phyloP scores from a whole-genome alignment of 2,329 filamentous ascomycete species.

The Hymenoscyphus salicellus region DNA sequence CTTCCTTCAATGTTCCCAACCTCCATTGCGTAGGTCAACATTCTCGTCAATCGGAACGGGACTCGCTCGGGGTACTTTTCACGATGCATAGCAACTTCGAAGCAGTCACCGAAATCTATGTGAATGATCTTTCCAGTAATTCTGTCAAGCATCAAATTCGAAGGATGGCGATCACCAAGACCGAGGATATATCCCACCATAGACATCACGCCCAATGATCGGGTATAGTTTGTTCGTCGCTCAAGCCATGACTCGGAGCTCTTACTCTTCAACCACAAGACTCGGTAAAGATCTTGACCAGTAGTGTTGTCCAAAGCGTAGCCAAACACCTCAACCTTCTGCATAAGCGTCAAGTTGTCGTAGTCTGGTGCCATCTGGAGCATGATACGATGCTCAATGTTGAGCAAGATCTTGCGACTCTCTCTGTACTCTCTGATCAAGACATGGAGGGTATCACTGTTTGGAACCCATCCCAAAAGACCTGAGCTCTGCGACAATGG shows the following conservation, averaged over 20 bases:
- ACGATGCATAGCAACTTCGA: conserved; percentile 98
- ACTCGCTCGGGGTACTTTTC: conserved; percentile 98
- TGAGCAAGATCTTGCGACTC: conserved; percentile 92
- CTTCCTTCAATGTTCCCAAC: conserved; percentile 99
- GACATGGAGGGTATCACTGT: conserved; percentile 95
- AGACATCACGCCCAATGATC: conserved; percentile 97
- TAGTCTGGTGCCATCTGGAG: conserved; percentile 99
- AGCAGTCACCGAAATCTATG: conserved; percentile 99
- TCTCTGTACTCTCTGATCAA: conserved; percentile 97
- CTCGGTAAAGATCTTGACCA: conserved; percentile 94
- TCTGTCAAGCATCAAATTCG: conserved; percentile 94
- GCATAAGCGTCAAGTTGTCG: conserved; percentile 97
- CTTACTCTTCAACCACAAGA: conserved; percentile 98
- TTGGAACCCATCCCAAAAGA: conserved; percentile 92
- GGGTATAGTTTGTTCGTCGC: conserved; percentile 96
- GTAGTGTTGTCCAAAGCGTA: conserved; percentile 99
- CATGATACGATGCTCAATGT: conserved; percentile 99
- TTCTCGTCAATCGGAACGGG: conserved; percentile 94
- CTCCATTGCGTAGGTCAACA: conserved; percentile 99
- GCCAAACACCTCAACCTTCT: conserved; percentile 98
- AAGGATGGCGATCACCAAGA: conserved; percentile 92
- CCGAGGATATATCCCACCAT: conserved; percentile 99
- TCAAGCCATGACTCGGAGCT: conserved; percentile 97
- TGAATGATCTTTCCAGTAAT: conserved; percentile 96
- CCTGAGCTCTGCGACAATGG: conserved; percentile 95